Base-by-base conservation (phyloP, 2,329 filamentous ascomycete species). In the Madurella mycetomatis region DNA sequence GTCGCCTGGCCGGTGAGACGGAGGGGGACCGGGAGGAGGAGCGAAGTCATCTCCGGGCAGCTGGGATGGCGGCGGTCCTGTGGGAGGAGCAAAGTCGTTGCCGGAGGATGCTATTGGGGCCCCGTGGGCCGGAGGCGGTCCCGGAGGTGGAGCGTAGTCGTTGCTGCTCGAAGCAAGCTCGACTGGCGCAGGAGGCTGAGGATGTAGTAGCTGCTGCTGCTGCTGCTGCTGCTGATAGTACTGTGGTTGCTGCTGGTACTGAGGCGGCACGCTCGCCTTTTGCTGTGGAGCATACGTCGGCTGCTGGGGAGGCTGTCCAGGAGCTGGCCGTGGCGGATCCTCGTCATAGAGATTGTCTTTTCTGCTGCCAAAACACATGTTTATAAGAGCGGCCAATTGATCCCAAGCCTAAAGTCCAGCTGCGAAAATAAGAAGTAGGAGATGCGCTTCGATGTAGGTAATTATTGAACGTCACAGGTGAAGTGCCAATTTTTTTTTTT, bases 311-410 rank as follows among this genome's bases (percentile, higher is more conserved):
- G 64, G 42, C 25, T 64, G 63, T 15, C 50, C 55, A 19, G 58
- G 31, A 7, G 60, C 65, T 5, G 74, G 76, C 31, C 73, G 68
- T 2, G 76, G 70, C 8, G 70, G 70, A 31, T 72, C 72, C 55
- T 72, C 64, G 34, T 67, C 64, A 47, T 57, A 47, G 51, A 54
- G 54, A 37, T 65, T 62, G 47, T 73, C 70, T 53, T 75, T 70
- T 47, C 74, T 76, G 59, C 68, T 68, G 43, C 76, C 74, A 60
- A 80, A 80, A 65, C 78, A 81, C 78, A 81, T 80, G 45, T 39
- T 55, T 25, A 7, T 25, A 25, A 25, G 7, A 25, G 25, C 4
- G 7, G 25, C 25, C 7, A 25, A 25, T 25, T 25, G 25, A 25
- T 25, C 25, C 25, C 25, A 25, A 25, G 25, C 25, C 25, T 25